Percentiles rank a stretch among this genome's conserved stretches.
Evolutionary conservation across 2,329 filamentous ascomycete species (phyloP).

Genomic region (Rhytidhysteron rufulum): DNA sequence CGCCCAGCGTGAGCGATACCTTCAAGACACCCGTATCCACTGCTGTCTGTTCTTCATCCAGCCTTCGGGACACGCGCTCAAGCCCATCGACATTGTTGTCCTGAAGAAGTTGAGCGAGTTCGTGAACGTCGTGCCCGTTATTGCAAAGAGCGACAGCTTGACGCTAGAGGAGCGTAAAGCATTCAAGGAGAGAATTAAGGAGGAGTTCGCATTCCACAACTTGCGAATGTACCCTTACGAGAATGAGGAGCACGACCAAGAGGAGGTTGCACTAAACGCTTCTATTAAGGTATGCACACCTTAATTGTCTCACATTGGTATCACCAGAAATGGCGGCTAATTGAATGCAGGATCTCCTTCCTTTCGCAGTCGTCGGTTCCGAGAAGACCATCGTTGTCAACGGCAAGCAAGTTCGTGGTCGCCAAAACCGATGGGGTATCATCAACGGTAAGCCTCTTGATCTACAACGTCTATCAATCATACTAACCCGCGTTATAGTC

Average conservation of each 20-base stretch:
- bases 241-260: slow-evolving; percentile 96
- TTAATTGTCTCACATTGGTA: not conserved
- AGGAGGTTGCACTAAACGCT: slow-evolving; percentile 88
- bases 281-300: slow-evolving; percentile 79
- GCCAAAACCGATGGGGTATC: slow-evolving; percentile 98
- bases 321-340: slow-evolving; percentile 29
- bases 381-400: slow-evolving; percentile 98
- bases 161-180: slow-evolving; percentile 91
- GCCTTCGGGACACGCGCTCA: slow-evolving; percentile 94
- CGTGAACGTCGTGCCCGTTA: slow-evolving; percentile 97
- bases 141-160: slow-evolving; percentile 95
- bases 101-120: slow-evolving; percentile 99
- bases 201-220: slow-evolving; percentile 99
- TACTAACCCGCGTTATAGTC: slow-evolving; percentile 47
- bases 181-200: slow-evolving; percentile 98
- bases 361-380: slow-evolving; percentile 95
- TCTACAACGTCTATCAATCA: not conserved
- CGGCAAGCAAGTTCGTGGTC: slow-evolving; percentile 93
- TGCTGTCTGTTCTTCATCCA: slow-evolving; percentile 99
- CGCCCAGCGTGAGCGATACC: slow-evolving; percentile 97
- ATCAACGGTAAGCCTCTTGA: slow-evolving; percentile 62
- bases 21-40: slow-evolving; percentile 98
- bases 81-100: slow-evolving; percentile 99
- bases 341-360: slow-evolving; percentile 71
- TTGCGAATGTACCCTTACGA: slow-evolving; percentile 99